phyloP scores from a whole-genome alignment of 495 filamentous ascomycete genomes.

The Rhizodiscina lignyota region DNA sequence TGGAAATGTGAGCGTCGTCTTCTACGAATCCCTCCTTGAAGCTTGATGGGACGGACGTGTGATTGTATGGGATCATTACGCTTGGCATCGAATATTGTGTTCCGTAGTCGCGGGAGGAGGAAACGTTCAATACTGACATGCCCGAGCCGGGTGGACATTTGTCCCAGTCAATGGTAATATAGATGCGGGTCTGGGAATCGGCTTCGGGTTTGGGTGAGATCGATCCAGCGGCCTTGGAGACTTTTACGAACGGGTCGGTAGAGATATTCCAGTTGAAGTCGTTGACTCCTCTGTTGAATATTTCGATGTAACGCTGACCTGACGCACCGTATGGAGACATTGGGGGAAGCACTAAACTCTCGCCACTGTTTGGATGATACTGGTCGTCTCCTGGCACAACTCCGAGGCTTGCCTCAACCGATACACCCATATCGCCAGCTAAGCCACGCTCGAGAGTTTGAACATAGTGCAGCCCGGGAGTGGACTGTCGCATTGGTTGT shows the following conservation, averaged over 20 bases:
- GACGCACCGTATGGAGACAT: constrained; percentile 45
- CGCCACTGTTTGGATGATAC: constrained; percentile 39
- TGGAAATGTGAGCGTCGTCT: constrained; percentile 39
- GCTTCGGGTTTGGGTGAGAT: constrained; percentile 29
- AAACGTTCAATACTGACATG: constrained; percentile 37
- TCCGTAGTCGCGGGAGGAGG: constrained; percentile 33
- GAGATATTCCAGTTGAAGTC: constrained; percentile 39
- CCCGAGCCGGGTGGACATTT: constrained; percentile 31
- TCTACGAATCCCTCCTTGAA: constrained; percentile 53
- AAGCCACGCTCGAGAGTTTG: constrained; percentile 37
- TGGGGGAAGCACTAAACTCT: constrained; percentile 32
- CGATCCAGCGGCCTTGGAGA: constrained; percentile 36
- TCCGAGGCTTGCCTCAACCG: constrained; percentile 46
- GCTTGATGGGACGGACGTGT: constrained; percentile 30
- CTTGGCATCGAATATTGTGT: constrained; percentile 33
- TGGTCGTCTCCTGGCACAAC: constrained; percentile 50
- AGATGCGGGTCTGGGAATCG: constrained; percentile 37
- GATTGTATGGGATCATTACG: constrained; percentile 41
- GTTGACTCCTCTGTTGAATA: constrained; percentile 45
- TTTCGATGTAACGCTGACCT: constrained; percentile 47
- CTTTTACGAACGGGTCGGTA: constrained; percentile 37
- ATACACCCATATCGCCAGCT: constrained; percentile 47
- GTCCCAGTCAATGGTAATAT: constrained; percentile 45
- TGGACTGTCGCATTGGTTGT: constrained; percentile 52
- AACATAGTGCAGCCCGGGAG: constrained; percentile 42